Evolutionary conservation across 2,329 filamentous ascomycete genomes (phyloP), one percentile per base, ranked within the genome.

Genomic region (Ramichloridium luteum): DNA sequence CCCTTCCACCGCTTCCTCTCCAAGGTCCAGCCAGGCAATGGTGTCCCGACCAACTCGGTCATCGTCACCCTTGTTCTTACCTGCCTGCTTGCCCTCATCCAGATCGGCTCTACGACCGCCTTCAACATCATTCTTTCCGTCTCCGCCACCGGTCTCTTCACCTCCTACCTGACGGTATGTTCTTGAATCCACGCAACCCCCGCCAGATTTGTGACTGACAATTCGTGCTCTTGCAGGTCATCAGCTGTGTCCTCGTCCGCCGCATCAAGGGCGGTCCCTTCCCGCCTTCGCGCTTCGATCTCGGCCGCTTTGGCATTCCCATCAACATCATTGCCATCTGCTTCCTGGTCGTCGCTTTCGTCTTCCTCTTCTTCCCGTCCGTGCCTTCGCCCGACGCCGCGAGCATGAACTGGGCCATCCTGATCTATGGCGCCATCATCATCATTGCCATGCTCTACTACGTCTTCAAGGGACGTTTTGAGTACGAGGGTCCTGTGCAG

Each of bases 51-150:
- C 3, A 52, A 51, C 33, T 38, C 47, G 1, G 43, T 50, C 25
- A 40, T 43, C 16, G 46, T 48, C 27, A 46, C 47, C 12, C 36
- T 50, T 10, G 33, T 31, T 25, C 40, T 45, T 35, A 45, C 39
- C 20, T 39, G 50, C 28, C 37, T 58, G 5, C 34, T 51, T 6
- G 45, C 48, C 6, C 40, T 57, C 15, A 55, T 58, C 37, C 55
- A 55, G 30, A 48, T 58, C 26, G 55, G 53, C 22, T 50, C 49
- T 17, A 59, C 56, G 13, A 54, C 56, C n/a, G 59, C 56, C 6
- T 55, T 65, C 35, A 54, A 57, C 38, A 58, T 58, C 25, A 59
- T 61, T 27, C 53, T 62, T 16, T 57, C 59, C 4, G 48, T 63
- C 13, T 54, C 50, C 4, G 37, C 38, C 14, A 39, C 39, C 11